Evolutionary conservation across 192 early-diverging fungal species (phyloP), one percentile per base, ranked within the genome.

Genomic region (Coemansia sp.): DNA sequence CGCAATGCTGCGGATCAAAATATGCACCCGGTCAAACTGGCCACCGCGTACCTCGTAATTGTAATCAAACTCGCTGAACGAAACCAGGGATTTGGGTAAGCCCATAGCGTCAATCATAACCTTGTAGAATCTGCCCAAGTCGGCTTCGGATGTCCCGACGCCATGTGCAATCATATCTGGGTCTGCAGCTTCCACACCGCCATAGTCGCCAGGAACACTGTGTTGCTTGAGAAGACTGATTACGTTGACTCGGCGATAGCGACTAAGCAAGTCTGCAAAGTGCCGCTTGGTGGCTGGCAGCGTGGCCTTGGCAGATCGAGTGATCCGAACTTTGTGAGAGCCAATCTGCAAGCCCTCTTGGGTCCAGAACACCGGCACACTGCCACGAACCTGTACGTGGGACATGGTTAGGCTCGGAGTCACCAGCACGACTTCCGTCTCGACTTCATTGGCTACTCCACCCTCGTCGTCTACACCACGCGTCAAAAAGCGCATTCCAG

Each of bases 401-500:
- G 90, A 83, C 45, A 89, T 87, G 17, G 76, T 82, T 40, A 63
- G 68, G n/a, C 48, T 63, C 1, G 64, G 55, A 6, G 82, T 81
- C 46, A 82, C 77, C 21, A 94, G 64, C 9, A 94, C 80, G 16
- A 92, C 82, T 73, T 98, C 96, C 0, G 93, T 92, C 84, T 99
- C 95, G 3, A 98, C 97, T 76, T 95, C 98, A 66, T 99, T 99
- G n/a, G 94, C 92, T 30, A 95, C 93, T 62, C 90, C 83, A 26
- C 97, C 97, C 55, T 90, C 88, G 58, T 99, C 97, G 56, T 99
- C 93, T 30, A 99, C 86, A 5, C 97, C 97, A 17, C 97, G 85
- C 2, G 94, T 89, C 60, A 93, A 88, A 66, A 90, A 96, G 38
- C 97, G 82, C 31, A 93, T 96, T 6, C 97, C 97, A 41, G 90